Conservation (phyloP, 2,329 filamentous ascomycete species). For the Diplocarpon mali region DNA sequence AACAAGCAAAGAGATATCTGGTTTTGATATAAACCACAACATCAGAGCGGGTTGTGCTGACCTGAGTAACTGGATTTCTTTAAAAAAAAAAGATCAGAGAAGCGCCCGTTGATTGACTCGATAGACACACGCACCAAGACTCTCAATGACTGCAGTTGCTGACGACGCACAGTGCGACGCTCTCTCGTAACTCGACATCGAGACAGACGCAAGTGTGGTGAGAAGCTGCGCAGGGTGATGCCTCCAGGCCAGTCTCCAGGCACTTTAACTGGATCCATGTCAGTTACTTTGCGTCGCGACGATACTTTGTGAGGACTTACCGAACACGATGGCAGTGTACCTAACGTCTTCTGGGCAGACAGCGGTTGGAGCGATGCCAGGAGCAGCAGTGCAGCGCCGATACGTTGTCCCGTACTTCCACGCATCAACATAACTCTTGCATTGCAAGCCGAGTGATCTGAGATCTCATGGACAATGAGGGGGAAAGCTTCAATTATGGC, state of each 20-base stretch:
- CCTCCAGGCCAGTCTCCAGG: constrained; percentile 8
- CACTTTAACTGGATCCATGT: constrained; percentile 11
- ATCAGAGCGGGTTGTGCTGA: too few species aligned
- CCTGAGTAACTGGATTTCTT: constrained; percentile 6
- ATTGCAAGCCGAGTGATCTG: neutral
- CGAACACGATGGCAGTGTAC: constrained; percentile 6
- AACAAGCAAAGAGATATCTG: too few species aligned
- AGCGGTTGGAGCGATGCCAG: neutral
- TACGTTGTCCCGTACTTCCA: neutral
- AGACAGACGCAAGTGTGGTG: constrained; percentile 32
- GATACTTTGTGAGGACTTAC: constrained; percentile 2
- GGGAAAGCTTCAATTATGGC: too few species aligned
- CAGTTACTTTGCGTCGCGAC: neutral
- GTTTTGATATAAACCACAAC: too few species aligned
- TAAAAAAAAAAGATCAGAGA: neutral
- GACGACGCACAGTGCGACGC: constrained; percentile 28
- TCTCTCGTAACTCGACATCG: constrained; percentile 25
- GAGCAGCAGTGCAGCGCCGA: constrained; percentile 1
- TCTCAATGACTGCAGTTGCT: constrained; percentile 30
- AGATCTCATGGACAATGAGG: too few species aligned
- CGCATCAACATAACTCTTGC: neutral
- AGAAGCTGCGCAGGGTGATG: constrained; percentile 29
- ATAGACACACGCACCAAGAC: constrained; percentile 24
- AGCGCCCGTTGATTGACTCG: constrained; percentile 32
- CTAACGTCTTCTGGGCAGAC: neutral